Percentiles rank a stretch among this genome's conserved stretches.
Conservation (phyloP, 306 rosid species). For the Carpinus viminea region DNA sequence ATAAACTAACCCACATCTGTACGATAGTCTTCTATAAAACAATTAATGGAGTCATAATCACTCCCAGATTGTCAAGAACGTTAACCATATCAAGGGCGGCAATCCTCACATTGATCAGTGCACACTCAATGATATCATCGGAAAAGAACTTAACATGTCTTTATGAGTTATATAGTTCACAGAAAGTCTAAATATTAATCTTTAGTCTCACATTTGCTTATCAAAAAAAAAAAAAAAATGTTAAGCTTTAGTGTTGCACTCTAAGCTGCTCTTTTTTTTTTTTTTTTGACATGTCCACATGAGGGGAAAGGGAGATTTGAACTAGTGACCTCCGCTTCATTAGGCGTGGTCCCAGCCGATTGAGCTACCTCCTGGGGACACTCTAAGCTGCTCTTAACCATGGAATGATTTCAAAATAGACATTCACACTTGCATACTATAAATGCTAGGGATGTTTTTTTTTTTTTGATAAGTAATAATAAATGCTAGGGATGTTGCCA, state of each 20-base stretch:
- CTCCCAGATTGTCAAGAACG: constrained; percentile 1
- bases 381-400: background rate
- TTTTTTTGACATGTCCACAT: too few species aligned
- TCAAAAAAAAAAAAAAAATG: too few species aligned
- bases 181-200: background rate
- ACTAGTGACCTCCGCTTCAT: too few species aligned
- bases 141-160: too few species aligned
- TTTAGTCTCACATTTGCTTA: background rate
- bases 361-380: too few species aligned
- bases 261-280: background rate
- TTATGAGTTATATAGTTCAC: too few species aligned
- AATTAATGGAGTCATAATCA: constrained; percentile 11
- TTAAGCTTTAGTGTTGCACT: too few species aligned
- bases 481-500: background rate
- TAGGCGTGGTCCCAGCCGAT: too few species aligned
- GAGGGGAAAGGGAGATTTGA: too few species aligned
- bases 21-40: background rate
- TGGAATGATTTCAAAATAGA: background rate
- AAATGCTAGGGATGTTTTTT: background rate
- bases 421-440: background rate
- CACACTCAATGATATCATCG: too few species aligned
- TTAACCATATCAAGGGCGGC: background rate
- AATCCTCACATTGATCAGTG: background rate
- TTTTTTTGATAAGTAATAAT: too few species aligned
- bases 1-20: background rate